Evolutionary conservation across 768 basidiomycete genomes (phyloP).

Genomic region (Mycena rosella): DNA sequence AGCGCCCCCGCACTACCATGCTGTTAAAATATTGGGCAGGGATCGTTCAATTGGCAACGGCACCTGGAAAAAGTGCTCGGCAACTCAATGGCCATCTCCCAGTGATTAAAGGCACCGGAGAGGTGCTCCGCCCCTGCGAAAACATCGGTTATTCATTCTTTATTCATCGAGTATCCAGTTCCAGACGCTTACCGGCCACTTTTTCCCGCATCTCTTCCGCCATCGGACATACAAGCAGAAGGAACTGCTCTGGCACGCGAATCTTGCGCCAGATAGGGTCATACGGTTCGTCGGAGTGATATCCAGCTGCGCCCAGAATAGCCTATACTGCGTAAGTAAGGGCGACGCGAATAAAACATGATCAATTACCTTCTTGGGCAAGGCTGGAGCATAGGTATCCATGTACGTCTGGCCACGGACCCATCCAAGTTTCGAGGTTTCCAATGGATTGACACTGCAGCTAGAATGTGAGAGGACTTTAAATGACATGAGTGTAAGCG

Average conservation of each 20-base stretch:
- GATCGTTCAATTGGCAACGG: too few relatives aligned
- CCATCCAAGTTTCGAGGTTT: slow-evolving; percentile 11
- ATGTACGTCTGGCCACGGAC: slow-evolving; percentile 8
- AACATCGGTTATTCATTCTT: neutral
- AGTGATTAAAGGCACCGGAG: neutral
- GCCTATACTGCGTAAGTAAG: neutral
- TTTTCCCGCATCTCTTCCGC: neutral
- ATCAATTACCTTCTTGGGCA: neutral
- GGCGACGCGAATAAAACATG: neutral
- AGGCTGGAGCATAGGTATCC: slow-evolving; percentile 10
- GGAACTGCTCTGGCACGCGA: neutral
- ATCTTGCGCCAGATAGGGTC: neutral
- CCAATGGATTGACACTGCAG: neutral
- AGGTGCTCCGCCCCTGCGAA: neutral
- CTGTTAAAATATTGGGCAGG: neutral
- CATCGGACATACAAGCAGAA: neutral
- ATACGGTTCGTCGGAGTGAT: neutral
- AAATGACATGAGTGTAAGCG: too few relatives aligned
- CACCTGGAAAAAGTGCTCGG: neutral
- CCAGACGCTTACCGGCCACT: neutral
- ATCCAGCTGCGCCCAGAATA: neutral
- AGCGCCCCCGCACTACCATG: neutral
- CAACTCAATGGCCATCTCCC: neutral
- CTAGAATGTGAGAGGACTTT: too few relatives aligned
- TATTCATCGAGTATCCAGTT: neutral